phyloP scores from a whole-genome alignment of 192 early-diverging fungal genomes.

The Haplosporangium gracile region DNA sequence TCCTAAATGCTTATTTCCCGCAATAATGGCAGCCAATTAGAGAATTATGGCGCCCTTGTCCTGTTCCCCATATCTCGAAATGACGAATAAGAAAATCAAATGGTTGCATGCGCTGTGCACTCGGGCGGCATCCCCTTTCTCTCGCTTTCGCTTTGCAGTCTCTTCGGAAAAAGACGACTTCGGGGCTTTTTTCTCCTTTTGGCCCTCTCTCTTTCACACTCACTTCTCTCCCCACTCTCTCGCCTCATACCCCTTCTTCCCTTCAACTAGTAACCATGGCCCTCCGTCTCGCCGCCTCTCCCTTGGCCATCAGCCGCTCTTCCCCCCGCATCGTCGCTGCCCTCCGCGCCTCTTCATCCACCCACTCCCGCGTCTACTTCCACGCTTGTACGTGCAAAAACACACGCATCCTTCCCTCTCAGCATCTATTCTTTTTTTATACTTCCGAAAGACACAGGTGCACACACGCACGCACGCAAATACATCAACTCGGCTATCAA shows the following conservation, averaged over 20 bases:
- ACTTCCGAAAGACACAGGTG: background rate
- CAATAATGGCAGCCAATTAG: too few relatives aligned
- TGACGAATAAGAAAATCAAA: background rate
- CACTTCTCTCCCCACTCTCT: background rate
- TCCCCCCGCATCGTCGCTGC: constrained; percentile 27
- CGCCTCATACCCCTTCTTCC: background rate
- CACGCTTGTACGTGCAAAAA: constrained; percentile 24
- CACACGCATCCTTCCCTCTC: background rate
- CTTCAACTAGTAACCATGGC: constrained; percentile 17
- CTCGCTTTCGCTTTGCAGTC: background rate
- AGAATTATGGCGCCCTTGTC: too few relatives aligned
- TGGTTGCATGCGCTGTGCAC: background rate
- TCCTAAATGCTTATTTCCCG: too few relatives aligned
- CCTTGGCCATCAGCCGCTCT: constrained; percentile 31
- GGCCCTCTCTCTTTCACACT: background rate
- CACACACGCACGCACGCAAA: background rate
- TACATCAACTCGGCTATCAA: background rate
- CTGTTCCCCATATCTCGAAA: too few relatives aligned
- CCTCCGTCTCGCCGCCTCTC: constrained; percentile 39
- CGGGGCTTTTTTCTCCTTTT: background rate
- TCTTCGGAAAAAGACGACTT: background rate
- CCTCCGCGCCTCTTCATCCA: constrained; percentile 31
- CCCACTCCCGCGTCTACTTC: constrained; percentile 39
- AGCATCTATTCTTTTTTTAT: background rate
- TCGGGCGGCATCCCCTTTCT: background rate